These are phyloP conservation scores for Sclerotiophoma versabilis DNA, from an alignment of 2,329 filamentous ascomycete species.

Conservation along the genomic window DNA sequence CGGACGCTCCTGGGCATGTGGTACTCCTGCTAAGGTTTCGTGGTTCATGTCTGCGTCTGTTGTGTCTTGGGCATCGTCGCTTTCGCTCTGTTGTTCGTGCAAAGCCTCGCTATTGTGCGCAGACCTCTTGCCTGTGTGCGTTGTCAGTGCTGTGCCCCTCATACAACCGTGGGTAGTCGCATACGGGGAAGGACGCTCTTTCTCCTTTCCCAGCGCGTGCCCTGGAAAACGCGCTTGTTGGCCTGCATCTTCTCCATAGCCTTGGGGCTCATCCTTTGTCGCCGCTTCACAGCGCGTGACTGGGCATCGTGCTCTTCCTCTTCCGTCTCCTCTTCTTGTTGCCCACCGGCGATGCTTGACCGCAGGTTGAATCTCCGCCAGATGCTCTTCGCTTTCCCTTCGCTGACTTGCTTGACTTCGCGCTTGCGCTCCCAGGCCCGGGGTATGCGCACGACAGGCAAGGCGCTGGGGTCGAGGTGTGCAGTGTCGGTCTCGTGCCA, in stretches of 20 bases:
- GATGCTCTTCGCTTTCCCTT: conserved; percentile 54
- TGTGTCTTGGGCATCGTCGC: conserved; percentile 21
- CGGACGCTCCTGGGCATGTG: background rate
- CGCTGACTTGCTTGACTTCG: conserved; percentile 48
- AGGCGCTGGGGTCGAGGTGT: conserved; percentile 50
- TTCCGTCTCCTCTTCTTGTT: conserved; percentile 24
- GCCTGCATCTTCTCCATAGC: conserved; percentile 40
- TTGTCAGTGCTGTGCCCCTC: conserved; percentile 19
- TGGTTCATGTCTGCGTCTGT: conserved; percentile 23
- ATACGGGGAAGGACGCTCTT: conserved; percentile 47
- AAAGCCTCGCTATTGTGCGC: conserved; percentile 3
- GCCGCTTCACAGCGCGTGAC: conserved; percentile 55
- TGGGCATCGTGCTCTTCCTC: conserved; percentile 43
- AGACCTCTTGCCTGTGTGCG: conserved; percentile 36
- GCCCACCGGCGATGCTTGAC: conserved; percentile 30
- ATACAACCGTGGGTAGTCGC: conserved; percentile 1
- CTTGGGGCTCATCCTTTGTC: conserved; percentile 47
- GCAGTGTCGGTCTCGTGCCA: conserved; percentile 54
- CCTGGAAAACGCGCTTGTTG: conserved; percentile 43
- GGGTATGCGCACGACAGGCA: conserved; percentile 52
- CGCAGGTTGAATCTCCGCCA: conserved; percentile 54
- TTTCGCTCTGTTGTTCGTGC: conserved; percentile 14
- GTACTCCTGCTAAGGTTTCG: conserved; percentile 16
- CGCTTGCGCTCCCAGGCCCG: conserved; percentile 60
- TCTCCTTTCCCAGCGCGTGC: conserved; percentile 47